Percentiles rank a stretch among this genome's conserved stretches.
These are phyloP conservation scores for Tricholoma hemisulphureum DNA, from an alignment of 768 basidiomycete species.

Conservation along the genomic window DNA sequence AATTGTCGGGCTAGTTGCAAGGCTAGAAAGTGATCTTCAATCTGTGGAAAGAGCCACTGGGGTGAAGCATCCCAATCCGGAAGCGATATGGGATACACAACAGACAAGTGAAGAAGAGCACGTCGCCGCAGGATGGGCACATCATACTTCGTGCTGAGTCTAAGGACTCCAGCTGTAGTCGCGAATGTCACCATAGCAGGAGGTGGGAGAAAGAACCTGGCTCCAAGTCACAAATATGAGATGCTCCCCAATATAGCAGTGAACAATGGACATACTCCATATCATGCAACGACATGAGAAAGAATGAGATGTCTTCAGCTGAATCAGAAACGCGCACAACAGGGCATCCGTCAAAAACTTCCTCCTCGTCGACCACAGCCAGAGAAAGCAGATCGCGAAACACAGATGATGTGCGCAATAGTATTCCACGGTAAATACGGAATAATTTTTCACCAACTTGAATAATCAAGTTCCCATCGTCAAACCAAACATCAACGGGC, in stretches of 20 bases:
- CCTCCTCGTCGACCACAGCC: background rate
- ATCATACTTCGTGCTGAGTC: slow-evolving; percentile 10
- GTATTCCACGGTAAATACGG: background rate
- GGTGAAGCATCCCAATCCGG: background rate
- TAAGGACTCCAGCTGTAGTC: slow-evolving; percentile 3
- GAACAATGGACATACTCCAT: background rate
- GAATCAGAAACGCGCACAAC: background rate
- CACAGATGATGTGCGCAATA: background rate
- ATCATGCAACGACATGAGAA: slow-evolving; percentile 8
- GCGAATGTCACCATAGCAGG: background rate
- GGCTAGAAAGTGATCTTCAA: background rate
- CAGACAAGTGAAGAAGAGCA: slow-evolving; percentile 4
- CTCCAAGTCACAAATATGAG: background rate
- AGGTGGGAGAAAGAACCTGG: slow-evolving; percentile 9
- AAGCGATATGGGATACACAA: slow-evolving; percentile 3
- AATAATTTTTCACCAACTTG: background rate
- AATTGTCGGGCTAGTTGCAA: slow-evolving; percentile 4
- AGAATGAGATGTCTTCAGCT: slow-evolving; percentile 4
- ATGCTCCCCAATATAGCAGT: background rate
- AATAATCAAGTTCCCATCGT: slow-evolving; percentile 5
- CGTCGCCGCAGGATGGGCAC: slow-evolving; percentile 7
- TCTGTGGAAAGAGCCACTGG: background rate
- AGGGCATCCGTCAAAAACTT: background rate
- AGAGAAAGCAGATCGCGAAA: slow-evolving; percentile 7
- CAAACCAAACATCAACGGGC: slow-evolving; percentile 1